Evolutionary conservation across 192 early-diverging fungal species (phyloP), one percentile per base, ranked within the genome.

Genomic region (Gryganskiella cystojenkinii): DNA sequence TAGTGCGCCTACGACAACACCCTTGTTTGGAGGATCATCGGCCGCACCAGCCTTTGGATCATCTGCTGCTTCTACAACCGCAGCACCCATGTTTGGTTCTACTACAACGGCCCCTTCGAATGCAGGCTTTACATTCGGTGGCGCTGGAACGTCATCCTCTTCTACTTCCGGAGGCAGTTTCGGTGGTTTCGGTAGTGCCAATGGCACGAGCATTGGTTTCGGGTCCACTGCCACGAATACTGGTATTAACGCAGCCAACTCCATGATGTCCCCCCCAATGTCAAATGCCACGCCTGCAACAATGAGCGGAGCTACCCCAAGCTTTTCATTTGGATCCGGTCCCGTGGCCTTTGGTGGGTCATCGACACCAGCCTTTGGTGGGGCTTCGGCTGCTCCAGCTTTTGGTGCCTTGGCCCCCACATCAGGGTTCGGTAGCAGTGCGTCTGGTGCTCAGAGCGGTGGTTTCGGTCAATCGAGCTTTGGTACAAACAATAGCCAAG

Each of bases 181-280:
- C 9, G 56, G 56, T 4, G 51, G 62, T 25, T 61, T 47, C 22
- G 61, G 46, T 4, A 19, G 25, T 10, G 52, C 52, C 24, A n/a
- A 2, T 19, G 5, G 28, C 31, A 61, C 27, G 33, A 28, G 43
- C 3, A 49, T 61, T 28, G 30, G 45, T 5, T 64, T 64, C 52
- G 61, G 61, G 22, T 37, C 46, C 27, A 20, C 61, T 13, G 35
- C 63, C 5, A 9, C 50, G 0, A n/a, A n/a, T n/a, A 6, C 53
- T 28, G 27, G 51, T 4, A 54, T 52, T 31, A 46, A 24, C 20
- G 22, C 3, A 13, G 47, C 27, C 37, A 57, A 52, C 8, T 46
- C 58, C 28, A 70, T 70, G 68, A 62, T 70, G 59, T 70, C 68
- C 1, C 68, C 68, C 3, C 51, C 58, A 9, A 70, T 70, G 42